Conservation (phyloP, 73 alveolate genomes). For the Paramecium bursaria region DNA sequence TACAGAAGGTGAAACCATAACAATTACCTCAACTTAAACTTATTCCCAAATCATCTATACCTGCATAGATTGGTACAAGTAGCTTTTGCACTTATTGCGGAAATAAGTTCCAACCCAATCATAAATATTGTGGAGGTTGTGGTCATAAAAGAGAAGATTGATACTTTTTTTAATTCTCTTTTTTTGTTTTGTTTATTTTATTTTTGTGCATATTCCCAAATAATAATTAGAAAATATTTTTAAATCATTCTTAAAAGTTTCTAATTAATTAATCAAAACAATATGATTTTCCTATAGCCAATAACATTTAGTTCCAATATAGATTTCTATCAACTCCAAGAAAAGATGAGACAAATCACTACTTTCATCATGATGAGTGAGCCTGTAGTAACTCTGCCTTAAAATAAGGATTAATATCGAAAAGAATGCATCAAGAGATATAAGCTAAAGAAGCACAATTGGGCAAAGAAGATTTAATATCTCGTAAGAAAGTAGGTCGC, state of each 20-base stretch:
- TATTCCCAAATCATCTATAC: no score
- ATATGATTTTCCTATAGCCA: not conserved
- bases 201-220: no score
- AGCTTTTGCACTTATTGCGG: slow-evolving; percentile 57
- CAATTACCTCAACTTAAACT: no score
- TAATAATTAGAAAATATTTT: slow-evolving; percentile 28
- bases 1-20: no score
- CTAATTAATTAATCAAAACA: not conserved
- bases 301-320: not conserved
- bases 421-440: slow-evolving; percentile 50
- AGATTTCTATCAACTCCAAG: not conserved
- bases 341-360: slow-evolving; percentile 15
- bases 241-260: slow-evolving; percentile 5
- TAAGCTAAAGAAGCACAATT: slow-evolving; percentile 34
- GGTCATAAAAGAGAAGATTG: slow-evolving; percentile 59
- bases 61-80: no score
- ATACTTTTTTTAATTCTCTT: no score
- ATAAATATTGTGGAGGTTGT: slow-evolving; percentile 60
- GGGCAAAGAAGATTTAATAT: slow-evolving; percentile 54
- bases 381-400: not conserved
- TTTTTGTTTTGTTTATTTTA: no score
- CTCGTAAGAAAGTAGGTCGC: slow-evolving; percentile 61
- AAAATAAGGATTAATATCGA: slow-evolving; percentile 7
- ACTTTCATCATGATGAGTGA: not conserved
- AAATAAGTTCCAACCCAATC: slow-evolving; percentile 9